These are phyloP conservation scores for Diaporthe sp. DNA, from an alignment of 2,329 filamentous ascomycete species.

Conservation along the genomic window DNA sequence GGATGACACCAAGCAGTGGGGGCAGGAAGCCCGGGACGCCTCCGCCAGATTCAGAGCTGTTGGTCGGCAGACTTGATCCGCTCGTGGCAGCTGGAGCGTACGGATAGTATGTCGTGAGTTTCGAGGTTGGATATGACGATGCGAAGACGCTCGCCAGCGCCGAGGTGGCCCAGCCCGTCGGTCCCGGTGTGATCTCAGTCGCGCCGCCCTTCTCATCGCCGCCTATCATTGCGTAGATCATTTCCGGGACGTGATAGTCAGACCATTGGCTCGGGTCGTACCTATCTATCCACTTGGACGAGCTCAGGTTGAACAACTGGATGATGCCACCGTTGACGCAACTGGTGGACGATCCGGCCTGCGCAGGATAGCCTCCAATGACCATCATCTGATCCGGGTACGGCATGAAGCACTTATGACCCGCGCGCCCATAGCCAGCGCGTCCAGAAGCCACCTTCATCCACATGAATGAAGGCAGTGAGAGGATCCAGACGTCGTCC, in stretches of 20 bases:
- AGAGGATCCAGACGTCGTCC: constrained; percentile 85
- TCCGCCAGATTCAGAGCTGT: constrained; percentile 44
- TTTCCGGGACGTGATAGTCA: constrained; percentile 77
- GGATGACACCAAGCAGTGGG: constrained; percentile 72
- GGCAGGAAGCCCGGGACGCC: constrained; percentile 69
- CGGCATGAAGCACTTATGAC: constrained; percentile 80
- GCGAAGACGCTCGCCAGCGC: constrained; percentile 66
- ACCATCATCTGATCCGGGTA: constrained; percentile 87
- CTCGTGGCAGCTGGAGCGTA: constrained; percentile 59
- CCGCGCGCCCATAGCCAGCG: constrained; percentile 70
- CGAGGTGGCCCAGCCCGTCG: constrained; percentile 66
- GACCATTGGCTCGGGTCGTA: constrained; percentile 76
- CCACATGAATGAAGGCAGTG: constrained; percentile 86
- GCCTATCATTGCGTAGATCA: constrained; percentile 75
- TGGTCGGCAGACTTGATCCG: constrained; percentile 41
- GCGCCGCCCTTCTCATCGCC: constrained; percentile 76
- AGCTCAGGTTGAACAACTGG: constrained; percentile 80
- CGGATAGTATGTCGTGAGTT: constrained; percentile 72
- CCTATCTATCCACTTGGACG: constrained; percentile 74
- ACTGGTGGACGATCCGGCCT: constrained; percentile 41
- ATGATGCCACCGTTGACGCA: constrained; percentile 68
- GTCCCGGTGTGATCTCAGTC: constrained; percentile 74
- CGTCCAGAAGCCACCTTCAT: constrained; percentile 63
- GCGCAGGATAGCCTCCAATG: constrained; percentile 73
- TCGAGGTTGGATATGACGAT: constrained; percentile 65